These are phyloP conservation scores for Scutellaria baicalensis DNA, from an alignment of 257 asterid genomes.

Conservation along the genomic window DNA sequence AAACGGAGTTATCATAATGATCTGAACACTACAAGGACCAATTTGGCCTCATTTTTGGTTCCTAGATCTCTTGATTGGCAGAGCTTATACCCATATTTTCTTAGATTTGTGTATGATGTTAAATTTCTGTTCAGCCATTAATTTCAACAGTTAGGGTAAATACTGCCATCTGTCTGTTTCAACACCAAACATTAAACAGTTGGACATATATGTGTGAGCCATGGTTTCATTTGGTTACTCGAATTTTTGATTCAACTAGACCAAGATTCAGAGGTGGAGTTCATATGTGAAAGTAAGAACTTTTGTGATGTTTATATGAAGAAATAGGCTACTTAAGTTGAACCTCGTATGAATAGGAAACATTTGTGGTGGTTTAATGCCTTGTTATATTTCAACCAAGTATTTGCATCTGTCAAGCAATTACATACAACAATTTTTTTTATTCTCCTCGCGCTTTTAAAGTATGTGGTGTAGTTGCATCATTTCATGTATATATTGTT, in stretches of 20 bases:
- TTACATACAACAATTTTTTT: neutral
- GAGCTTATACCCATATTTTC: neutral
- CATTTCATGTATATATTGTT: conserved; percentile 17
- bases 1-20: neutral
- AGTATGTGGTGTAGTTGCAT: conserved; percentile 23
- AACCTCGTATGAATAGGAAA: conserved; percentile 5
- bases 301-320: neutral
- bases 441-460: conserved; percentile 18
- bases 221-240: neutral
- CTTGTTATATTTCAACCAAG: conserved; percentile 2
- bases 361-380: conserved; percentile 8
- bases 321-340: neutral
- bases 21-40: neutral
- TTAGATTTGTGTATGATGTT: neutral
- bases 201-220: neutral
- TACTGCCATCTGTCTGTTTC: neutral
- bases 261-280: conserved; percentile 1
- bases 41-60: neutral
- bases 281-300: conserved; percentile 4
- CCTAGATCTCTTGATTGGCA: neutral
- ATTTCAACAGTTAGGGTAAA: neutral
- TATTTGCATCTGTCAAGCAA: conserved; percentile 13
- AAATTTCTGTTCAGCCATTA: neutral
- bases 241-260: neutral
- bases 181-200: neutral